Evolutionary conservation across 139 green algal genomes (phyloP), one percentile per base, ranked within the genome.

Genomic region (Tetradesmus obliquus): DNA sequence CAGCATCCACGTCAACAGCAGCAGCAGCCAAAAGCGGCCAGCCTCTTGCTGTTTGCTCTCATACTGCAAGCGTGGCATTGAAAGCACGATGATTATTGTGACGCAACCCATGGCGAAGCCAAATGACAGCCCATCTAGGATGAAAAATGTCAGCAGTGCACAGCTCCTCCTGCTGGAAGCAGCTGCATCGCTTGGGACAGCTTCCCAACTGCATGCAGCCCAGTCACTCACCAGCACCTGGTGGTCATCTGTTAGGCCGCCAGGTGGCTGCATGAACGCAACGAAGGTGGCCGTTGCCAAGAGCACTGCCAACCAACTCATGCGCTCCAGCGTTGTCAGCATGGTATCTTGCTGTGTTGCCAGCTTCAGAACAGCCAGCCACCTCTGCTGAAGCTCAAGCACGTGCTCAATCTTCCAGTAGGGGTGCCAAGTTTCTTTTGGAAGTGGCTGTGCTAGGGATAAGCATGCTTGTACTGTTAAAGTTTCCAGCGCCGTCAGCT

Each of bases 311-410:
- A 90, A 19, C 86, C 86, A 90, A 3, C 24, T 69, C 86, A 90
- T 90, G 86, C 86, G 86, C 86, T 90, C 86, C 19, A 90, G 86
- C 9, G 86, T 90, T 9, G 86, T 82, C 86, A 90, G 66, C 86
- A 90, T 90, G 24, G 86, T 51, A 6, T 90, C 86, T 24, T 90
- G 86, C 17, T 83, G 62, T 5, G 9, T 81, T 10, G 86, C 62
- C 86, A 90, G 69, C 66, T 82, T 81, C 8, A 69, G 7, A 3
- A 90, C 66, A 20, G 66, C n/a, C n/a, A n/a, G n/a, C n/a, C 9
- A 4, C 51, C 12, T 12, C 9, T 45, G 17, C 82, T 71, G 82
- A 3, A 51, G 32, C 22, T 55, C 3, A 12, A 83, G 8, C 1
- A 82, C 7, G 86, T 32, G 60, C 13, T 79, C 19, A 4, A 79